Percentiles rank a stretch among this genome's conserved stretches.
Evolutionary conservation across 345 rosid species (phyloP).

Genomic region (Ailanthus altissimus): DNA sequence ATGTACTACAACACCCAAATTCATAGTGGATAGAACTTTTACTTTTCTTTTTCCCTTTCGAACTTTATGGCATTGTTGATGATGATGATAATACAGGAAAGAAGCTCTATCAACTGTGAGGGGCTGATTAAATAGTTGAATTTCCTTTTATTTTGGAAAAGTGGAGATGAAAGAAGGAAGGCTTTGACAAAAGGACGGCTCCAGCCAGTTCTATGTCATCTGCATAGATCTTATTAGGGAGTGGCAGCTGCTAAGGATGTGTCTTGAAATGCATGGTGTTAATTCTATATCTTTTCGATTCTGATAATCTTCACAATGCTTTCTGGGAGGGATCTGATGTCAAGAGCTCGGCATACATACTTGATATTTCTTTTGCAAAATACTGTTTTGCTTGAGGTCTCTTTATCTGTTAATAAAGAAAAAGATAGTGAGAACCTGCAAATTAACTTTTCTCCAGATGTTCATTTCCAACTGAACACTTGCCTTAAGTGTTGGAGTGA

Average conservation of each 20-base stretch:
- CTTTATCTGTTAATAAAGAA: constrained; percentile 48
- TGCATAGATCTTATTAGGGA: constrained; percentile 6
- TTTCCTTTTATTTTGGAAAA: constrained; percentile 5
- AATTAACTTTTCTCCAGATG: background rate
- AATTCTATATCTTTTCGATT: background rate
- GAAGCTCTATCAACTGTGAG: background rate
- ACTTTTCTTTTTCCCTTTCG: background rate
- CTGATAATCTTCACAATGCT: constrained; percentile 1
- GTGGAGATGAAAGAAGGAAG: background rate
- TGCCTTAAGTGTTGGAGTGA: constrained; percentile 96
- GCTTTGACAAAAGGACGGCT: background rate
- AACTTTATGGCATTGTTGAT: background rate
- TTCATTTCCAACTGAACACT: constrained; percentile 13
- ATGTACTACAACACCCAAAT: background rate
- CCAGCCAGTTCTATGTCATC: background rate
- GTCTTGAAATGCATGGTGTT: background rate
- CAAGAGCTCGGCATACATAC: constrained; percentile 56
- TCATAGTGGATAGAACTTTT: background rate
- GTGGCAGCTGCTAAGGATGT: background rate
- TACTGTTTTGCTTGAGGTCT: constrained; percentile 91
- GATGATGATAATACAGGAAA: background rate
- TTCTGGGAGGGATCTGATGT: constrained; percentile 49
- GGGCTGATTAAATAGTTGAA: background rate
- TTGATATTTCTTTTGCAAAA: constrained; percentile 53
- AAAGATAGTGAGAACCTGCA: background rate